A percentile compares a stretch with the other conserved stretches of the same genome.
Evolutionary conservation across 1,284 basidiomycete genomes (phyloP).

Genomic region (Cryptococcus sp.): DNA sequence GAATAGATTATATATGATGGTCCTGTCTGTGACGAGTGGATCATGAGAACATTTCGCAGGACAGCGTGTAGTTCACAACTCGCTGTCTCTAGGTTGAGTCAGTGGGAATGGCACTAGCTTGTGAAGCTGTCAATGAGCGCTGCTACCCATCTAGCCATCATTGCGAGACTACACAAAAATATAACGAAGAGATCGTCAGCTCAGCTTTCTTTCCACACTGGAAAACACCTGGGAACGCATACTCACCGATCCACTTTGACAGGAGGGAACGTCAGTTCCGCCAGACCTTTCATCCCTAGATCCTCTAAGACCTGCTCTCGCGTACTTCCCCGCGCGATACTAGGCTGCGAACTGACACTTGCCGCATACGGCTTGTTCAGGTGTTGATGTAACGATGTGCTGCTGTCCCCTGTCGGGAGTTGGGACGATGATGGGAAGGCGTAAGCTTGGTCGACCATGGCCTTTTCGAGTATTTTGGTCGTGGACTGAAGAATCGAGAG

Average conservation of each 20-base stretch:
- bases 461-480: slow-evolving; percentile 66
- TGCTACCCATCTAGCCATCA: slow-evolving; percentile 47
- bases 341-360: slow-evolving; percentile 19
- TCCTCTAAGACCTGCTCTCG: slow-evolving; percentile 47
- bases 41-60: too few relatives aligned
- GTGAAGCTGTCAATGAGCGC: slow-evolving; percentile 43
- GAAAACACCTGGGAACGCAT: not conserved
- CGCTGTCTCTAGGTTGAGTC: too few relatives aligned
- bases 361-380: slow-evolving; percentile 18
- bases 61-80: too few relatives aligned
- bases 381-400: slow-evolving; percentile 27
- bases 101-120: slow-evolving; percentile 17
- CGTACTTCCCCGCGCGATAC: slow-evolving; percentile 16
- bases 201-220: slow-evolving; percentile 7
- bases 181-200: not conserved
- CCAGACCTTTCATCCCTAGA: slow-evolving; percentile 47
- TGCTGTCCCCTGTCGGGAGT: slow-evolving; percentile 13
- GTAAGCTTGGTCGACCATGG: slow-evolving; percentile 42
- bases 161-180: slow-evolving; percentile 16
- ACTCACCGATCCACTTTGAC: slow-evolving; percentile 44
- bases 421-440: slow-evolving; percentile 28
- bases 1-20: too few relatives aligned
- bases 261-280: slow-evolving; percentile 40
- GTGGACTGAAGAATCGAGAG: slow-evolving; percentile 69
- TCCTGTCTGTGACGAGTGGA: too few relatives aligned